Base-by-base conservation (phyloP, 2,329 filamentous ascomycete genomes). In the Didymella glomerata region DNA sequence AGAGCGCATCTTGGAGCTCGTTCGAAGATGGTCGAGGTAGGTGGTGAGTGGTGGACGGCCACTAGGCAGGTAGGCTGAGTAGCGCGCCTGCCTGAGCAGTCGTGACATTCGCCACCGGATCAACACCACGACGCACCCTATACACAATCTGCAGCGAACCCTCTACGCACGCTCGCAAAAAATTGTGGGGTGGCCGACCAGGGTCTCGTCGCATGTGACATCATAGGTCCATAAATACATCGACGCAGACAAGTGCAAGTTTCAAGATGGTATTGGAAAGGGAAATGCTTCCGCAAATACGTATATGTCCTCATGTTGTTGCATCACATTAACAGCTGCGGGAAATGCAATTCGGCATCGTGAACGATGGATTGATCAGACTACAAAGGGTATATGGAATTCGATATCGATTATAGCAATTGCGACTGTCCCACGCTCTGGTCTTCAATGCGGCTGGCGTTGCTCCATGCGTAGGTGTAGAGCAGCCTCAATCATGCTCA, bases 1-100 rank as follows among this genome's bases (percentile, higher is more conserved):
- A 3, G 78, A 78, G 48, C 75, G 72, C 74, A 76, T 76, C 56
- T 65, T 77, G 67, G 38, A n/a, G n/a, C n/a, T n/a, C n/a, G n/a
- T n/a, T n/a, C n/a, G n/a, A n/a, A n/a, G n/a, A n/a, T n/a, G n/a
- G n/a, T n/a, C n/a, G n/a, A n/a, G n/a, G n/a, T n/a, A n/a, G n/a
- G n/a, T n/a, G n/a, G n/a, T n/a, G n/a, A n/a, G n/a, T n/a, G n/a
- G n/a, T n/a, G n/a, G n/a, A n/a, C n/a, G n/a, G n/a, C n/a, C n/a
- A n/a, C n/a, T n/a, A n/a, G n/a, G n/a, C n/a, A n/a, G n/a, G n/a
- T n/a, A n/a, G n/a, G n/a, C n/a, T n/a, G n/a, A n/a, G n/a, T n/a
- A n/a, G n/a, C n/a, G n/a, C n/a, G n/a, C n/a, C n/a, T n/a, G n/a
- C n/a, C n/a, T n/a, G n/a, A n/a, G n/a, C n/a, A n/a, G n/a, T n/a